phyloP scores from a whole-genome alignment of 1,139 yeast species.

The Saccharomyces hybrid region DNA sequence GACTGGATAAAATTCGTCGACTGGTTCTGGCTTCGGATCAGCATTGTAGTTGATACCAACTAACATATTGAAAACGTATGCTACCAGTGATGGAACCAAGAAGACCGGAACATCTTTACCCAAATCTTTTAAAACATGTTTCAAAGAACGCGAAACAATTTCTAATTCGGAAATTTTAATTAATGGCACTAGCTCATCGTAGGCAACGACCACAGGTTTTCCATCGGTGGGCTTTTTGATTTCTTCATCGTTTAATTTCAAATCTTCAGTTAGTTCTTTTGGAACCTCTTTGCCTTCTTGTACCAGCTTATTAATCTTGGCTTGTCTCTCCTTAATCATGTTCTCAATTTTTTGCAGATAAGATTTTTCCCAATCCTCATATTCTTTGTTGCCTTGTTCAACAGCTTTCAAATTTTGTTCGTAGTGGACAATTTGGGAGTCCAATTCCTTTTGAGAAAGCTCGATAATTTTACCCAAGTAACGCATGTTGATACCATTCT shows the following conservation, averaged over 20 bases:
- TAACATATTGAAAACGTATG: conserved; percentile 68
- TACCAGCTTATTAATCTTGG: conserved; percentile 33
- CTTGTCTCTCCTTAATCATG: conserved; percentile 36
- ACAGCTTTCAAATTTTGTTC: conserved; percentile 25
- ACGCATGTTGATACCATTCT: conserved; percentile 80
- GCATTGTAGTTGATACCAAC: conserved; percentile 44
- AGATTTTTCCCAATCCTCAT: conserved; percentile 30
- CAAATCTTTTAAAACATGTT: conserved; percentile 58
- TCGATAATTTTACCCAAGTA: conserved; percentile 57
- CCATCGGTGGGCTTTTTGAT: conserved; percentile 32
- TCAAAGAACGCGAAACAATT: conserved; percentile 69
- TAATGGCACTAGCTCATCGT: conserved; percentile 38
- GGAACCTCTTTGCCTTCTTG: conserved; percentile 32
- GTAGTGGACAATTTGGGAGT: conserved; percentile 24
- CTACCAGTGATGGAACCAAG: conserved; percentile 50
- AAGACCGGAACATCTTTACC: conserved; percentile 45
- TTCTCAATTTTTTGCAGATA: conserved; percentile 32
- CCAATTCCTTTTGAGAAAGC: conserved; percentile 24
- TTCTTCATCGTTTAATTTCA: conserved; percentile 33
- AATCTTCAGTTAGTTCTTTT: conserved; percentile 31
- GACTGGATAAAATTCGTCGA: conserved; percentile 40
- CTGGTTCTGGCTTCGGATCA: conserved; percentile 37
- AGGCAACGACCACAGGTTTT: conserved; percentile 24
- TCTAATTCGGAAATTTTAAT: conserved; percentile 50
- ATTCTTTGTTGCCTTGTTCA: conserved; percentile 31